Conservation (phyloP, 2,329 filamentous ascomycete species). For the Sporothrix pseudoabietina region DNA sequence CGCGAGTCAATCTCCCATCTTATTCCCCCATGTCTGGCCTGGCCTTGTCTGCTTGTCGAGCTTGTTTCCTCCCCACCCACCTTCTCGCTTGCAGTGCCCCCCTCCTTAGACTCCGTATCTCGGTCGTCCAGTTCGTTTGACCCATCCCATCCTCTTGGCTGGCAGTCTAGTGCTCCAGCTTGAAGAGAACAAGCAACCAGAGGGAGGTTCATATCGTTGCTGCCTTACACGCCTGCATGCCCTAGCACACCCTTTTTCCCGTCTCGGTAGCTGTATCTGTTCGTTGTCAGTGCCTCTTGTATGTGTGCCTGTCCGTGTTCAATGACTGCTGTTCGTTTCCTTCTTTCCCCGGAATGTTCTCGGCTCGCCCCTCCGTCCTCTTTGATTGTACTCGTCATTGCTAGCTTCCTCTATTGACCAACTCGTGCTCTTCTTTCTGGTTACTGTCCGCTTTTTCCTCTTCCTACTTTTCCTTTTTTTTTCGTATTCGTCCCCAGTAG, state of each 20-base stretch:
- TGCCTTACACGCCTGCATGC: conserved; percentile 23
- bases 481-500: neutral
- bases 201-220: conserved; percentile 5
- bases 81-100: neutral
- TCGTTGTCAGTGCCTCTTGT: neutral
- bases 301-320: neutral
- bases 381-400: neutral
- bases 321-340: neutral
- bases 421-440: neutral
- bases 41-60: conserved; percentile 8
- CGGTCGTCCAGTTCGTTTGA: conserved; percentile 11
- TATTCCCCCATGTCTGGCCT: neutral
- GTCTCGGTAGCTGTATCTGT: neutral
- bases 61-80: neutral
- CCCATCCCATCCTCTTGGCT: conserved; percentile 8
- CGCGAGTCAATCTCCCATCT: neutral
- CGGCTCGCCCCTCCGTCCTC: neutral
- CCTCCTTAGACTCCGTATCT: conserved; percentile 2
- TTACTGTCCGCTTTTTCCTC: neutral
- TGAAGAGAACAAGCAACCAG: neutral
- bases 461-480: neutral
- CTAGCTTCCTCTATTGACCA: neutral
- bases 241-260: neutral
- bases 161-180: neutral
- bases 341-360: neutral